Conservation (phyloP, 169 alveolate species). For the Cryptosporidium parvum region DNA sequence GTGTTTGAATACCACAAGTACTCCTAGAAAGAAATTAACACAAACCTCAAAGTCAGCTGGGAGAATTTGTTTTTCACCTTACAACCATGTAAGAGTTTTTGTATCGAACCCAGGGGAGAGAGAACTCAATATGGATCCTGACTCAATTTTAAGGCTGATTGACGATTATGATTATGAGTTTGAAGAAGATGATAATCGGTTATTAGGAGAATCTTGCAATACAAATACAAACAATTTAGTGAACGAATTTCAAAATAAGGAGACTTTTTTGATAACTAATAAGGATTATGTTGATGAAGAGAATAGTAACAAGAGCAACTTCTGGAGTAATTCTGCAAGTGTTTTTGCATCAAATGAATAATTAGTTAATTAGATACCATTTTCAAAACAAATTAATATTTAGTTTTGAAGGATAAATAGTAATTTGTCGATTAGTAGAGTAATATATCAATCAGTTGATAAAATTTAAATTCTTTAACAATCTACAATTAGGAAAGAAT, state of each 20-base stretch:
- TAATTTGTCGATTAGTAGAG: neutral
- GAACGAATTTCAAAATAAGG: neutral
- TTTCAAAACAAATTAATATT: neutral
- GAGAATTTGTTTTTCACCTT: constrained; percentile 73
- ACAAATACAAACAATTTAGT: neutral
- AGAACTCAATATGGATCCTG: constrained; percentile 56
- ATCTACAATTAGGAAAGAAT: neutral
- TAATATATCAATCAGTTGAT: neutral
- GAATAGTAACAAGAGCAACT: neutral
- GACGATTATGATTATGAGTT: constrained; percentile 28
- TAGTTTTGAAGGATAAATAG: neutral
- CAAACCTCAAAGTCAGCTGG: constrained; percentile 54
- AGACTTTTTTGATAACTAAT: neutral
- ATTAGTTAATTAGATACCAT: neutral
- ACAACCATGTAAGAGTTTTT: constrained; percentile 69
- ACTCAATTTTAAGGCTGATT: constrained; percentile 17
- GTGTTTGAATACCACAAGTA: constrained; percentile 3
- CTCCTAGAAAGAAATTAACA: constrained; percentile 8
- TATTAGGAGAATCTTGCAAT: neutral
- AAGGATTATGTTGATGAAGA: neutral
- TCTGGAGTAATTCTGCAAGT: neutral
- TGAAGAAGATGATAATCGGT: neutral
- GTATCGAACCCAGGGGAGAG: constrained; percentile 67
- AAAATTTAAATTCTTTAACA: neutral
- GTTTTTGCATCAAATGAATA: neutral